phyloP scores from a whole-genome alignment of 768 basidiomycete species.

The Lactifluus pinguis region DNA sequence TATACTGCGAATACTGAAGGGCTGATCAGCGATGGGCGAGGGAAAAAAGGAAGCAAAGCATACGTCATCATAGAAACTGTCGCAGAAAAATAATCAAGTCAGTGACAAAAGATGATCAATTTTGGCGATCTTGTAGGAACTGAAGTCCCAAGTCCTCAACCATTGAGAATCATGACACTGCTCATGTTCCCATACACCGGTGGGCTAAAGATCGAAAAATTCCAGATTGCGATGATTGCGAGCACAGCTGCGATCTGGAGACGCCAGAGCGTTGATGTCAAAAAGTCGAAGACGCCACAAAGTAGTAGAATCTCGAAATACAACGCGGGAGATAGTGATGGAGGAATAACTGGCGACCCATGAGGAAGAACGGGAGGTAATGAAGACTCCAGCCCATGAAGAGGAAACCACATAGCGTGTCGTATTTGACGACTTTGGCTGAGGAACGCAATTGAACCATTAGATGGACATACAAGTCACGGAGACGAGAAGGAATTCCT shows the following conservation, averaged over 20 bases:
- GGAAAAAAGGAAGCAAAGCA: slow-evolving; percentile 24
- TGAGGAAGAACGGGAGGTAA: slow-evolving; percentile 95
- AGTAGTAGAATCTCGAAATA: slow-evolving; percentile 82
- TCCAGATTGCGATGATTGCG: slow-evolving; percentile 65
- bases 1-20: slow-evolving; percentile 51
- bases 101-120: slow-evolving; percentile 4
- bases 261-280: slow-evolving; percentile 69
- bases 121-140: slow-evolving; percentile 46
- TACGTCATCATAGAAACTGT: slow-evolving; percentile 62
- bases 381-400: slow-evolving; percentile 88
- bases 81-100: slow-evolving; percentile 29
- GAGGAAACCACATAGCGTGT: slow-evolving; percentile 82
- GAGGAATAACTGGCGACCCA: slow-evolving; percentile 93
- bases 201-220: slow-evolving; percentile 71
- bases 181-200: slow-evolving; percentile 64
- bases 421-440: slow-evolving; percentile 92
- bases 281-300: slow-evolving; percentile 73
- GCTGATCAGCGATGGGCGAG: not conserved
- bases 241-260: slow-evolving; percentile 75
- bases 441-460: too few species aligned
- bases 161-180: slow-evolving; percentile 73
- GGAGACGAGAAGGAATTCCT: slow-evolving; percentile 24
- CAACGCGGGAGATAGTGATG: slow-evolving; percentile 97
- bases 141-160: slow-evolving; percentile 95
- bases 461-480: not conserved